Evolutionary conservation across 2,329 filamentous ascomycete species (phyloP), one percentile per base, ranked within the genome.

Genomic region (Corniculantispora saksenae): DNA sequence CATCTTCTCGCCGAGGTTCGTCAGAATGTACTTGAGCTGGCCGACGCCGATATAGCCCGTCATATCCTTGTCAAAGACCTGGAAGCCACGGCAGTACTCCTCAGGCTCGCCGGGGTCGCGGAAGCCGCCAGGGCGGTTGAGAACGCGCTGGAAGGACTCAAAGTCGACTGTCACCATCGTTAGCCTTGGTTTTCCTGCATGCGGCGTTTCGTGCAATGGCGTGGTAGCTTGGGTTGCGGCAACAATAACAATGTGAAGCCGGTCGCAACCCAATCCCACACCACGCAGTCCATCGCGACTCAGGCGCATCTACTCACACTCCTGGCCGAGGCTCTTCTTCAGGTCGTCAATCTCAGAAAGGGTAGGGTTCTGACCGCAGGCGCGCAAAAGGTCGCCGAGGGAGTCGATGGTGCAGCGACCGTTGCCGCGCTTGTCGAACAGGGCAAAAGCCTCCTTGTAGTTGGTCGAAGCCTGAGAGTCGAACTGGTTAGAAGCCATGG

Each of bases 371-470:
- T 99, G 95, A 56, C 95, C 95, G 78, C 95, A 99, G 63, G 95
- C 95, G 77, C 95, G 91, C 71, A 99, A 89, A 67, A 99, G 87
- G 78, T 99, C 95, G 72, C 95, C 95, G 65, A 99, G 88, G 69
- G 90, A 91, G 71, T 94, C 91, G 78, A 94, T 84, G 48, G 91
- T 82, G 72, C 98, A 95, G 73, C 94, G 94, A 76, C 94, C 94
- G 77, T 92, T 97, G 77, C 95, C 95, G 80, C 95, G 94, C 89
- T 97, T 98, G 86, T 99, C 95, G 85, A 98, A 99, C 79, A 99
- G 91, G 74, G 94, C 94, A 82, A 99, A 99, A 72, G 95, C 95
- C 90, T 99, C 95, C 86, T 98, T 98, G 92, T 98, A 99, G 90
- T 99, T 98, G 83, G 94, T 98, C 68, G 86, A 89, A 79, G 87